Base-by-base conservation (phyloP, 148 eudicot species). In the Limonium bicolor region DNA sequence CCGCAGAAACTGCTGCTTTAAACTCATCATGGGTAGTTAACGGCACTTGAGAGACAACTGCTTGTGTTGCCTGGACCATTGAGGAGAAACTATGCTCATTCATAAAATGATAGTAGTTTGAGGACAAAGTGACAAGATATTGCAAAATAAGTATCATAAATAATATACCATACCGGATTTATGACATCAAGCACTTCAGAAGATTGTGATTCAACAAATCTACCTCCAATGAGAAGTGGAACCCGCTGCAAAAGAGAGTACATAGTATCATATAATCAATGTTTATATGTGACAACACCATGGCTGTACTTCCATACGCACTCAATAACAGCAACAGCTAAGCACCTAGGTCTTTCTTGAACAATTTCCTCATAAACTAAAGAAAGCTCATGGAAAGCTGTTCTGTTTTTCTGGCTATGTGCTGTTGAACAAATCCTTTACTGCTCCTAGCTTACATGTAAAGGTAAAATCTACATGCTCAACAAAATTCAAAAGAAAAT, bases 1-100 rank as follows among this genome's bases (percentile, higher is more conserved):
- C 99, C n/a, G 95, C 87, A 37, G 82, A 69, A 31, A 85, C 95
- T 39, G 99, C 99, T 60, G 95, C 78, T 63, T 81, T 62, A 42
- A 90, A 81, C 66, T 90, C 99, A 20, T 78, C 94, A 41, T 46
- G 59, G 43, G 94, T 84, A 50, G 99, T 90, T 46, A 85, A 71
- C 4, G 99, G 99, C 48, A 90, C 65, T 64, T 65, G 87, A 46
- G 88, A 90, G 51, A 90, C 95, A 46, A 90, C 64, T 47, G 84
- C 88, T 69, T 90, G 99, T 26, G 95, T 90, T 36, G 99, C 99
- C 99, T 90, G 61, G 33, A 25, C 33, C 21, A 48, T 19, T 13
- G 16, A 48, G 30, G 11, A 14, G 38, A 38, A 43, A 56, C 12
- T 24, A 49, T 24, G 40, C 27, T 22, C 29, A 34, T n/a, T n/a